Evolutionary conservation across 1,139 yeast genomes (phyloP), one percentile per base, ranked within the genome.

Genomic region (Sugiyamaella novakii): DNA sequence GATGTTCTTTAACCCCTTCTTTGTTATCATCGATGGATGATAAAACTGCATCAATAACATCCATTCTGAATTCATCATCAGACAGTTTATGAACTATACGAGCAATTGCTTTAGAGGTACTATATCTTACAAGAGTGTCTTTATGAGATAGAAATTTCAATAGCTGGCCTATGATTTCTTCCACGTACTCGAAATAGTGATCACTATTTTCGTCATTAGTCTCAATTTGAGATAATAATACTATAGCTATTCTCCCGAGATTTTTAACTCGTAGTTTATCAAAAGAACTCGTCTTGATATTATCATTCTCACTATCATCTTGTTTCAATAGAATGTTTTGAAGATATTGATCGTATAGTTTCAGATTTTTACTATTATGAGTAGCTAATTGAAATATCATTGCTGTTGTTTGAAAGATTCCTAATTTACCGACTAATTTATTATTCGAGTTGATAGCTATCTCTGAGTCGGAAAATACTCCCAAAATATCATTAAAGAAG

Each of bases 31-130:
- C 67, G 15, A 73, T 58, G 11, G 63, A 59, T 1, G 51, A 55
- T 1, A 71, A 21, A 3, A 75, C 53, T 6, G 62, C 63, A 1
- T 56, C 58, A 2, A 71, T 46, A 0, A 77, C 61, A 22, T 76
- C 76, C 2, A 51, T 45, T 21, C 62, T 65, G 36, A 67, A 60
- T 0, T 60, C 62, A 4, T 36, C 45, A 2, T 51, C 47, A 2
- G 68, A 67, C 3, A 75, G 54, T 14, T 58, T 52, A 1, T 49
- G 48, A 2, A 68, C 57, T 2, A 77, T 60, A 30, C 77, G 62
- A 0, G 79, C 73, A 1, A 77, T 50, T 2, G 77, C 76, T 53
- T 76, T 76, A 4, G 80, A 73, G 3, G 73, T 70, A 2, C 77
- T 62, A 46, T 72, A 72, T 34, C 82, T 61, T 5, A 77, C 72